Evolutionary conservation across 2,329 filamentous ascomycete genomes (phyloP).

Genomic region (Nemania diffusa): DNA sequence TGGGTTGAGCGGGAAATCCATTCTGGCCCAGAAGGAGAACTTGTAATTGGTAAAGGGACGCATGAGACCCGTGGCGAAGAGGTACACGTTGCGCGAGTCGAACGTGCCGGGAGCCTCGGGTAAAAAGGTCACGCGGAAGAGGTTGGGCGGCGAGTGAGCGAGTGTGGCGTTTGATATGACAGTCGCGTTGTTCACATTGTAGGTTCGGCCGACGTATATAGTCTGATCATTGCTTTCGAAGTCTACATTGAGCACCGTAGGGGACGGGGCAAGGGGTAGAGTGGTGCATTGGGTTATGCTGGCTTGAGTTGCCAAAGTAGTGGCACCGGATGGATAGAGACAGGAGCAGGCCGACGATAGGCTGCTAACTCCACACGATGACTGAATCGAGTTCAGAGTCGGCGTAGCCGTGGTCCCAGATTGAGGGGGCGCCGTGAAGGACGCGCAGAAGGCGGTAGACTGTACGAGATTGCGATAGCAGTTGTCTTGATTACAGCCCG

Average conservation of each 20-base stretch:
- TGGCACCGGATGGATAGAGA: constrained; percentile 29
- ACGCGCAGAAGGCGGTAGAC: constrained; percentile 28
- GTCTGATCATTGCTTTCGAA: constrained; percentile 20
- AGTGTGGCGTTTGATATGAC: constrained; percentile 23
- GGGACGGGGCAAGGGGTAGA: constrained; percentile 24
- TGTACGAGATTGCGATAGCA: constrained; percentile 29
- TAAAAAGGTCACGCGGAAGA: constrained; percentile 29
- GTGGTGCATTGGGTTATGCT: constrained; percentile 31
- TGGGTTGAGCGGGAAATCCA: constrained; percentile 12
- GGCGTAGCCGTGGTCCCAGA: constrained; percentile 19
- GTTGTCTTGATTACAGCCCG: constrained; percentile 29
- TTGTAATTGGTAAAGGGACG: constrained; percentile 25
- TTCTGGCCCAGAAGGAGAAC: constrained; percentile 27
- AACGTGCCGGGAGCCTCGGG: constrained; percentile 21
- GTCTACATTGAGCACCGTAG: constrained; percentile 12
- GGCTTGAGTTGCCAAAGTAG: constrained; percentile 22
- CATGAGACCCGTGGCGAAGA: constrained; percentile 28
- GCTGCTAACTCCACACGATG: constrained; percentile 21
- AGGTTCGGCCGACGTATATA: constrained; percentile 20
- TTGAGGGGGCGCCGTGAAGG: constrained; percentile 25
- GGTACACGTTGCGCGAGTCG: constrained; percentile 19
- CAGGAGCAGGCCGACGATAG: constrained; percentile 30
- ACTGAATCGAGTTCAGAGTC: constrained; percentile 21
- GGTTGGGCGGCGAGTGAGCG: constrained; percentile 23
- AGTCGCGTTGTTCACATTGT: constrained; percentile 29